These are phyloP conservation scores for Galerina marginata DNA, from an alignment of 768 basidiomycete species.

Conservation along the genomic window DNA sequence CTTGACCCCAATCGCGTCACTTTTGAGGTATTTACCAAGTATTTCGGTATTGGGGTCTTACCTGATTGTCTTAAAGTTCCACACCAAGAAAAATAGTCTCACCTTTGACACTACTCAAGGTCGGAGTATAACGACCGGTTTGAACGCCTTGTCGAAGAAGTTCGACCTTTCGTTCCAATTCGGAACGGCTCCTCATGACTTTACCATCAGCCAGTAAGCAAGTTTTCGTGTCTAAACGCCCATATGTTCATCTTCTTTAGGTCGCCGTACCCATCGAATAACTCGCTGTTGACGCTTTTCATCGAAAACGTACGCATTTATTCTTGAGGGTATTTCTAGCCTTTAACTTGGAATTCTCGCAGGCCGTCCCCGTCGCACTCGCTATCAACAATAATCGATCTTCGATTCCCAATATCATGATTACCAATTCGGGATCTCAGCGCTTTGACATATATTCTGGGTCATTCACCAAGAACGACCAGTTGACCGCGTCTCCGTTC, in stretches of 20 bases:
- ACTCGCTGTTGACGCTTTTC: slow-evolving; percentile 65
- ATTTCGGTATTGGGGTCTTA: not conserved
- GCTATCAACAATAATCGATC: slow-evolving; percentile 68
- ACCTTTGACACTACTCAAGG: slow-evolving; percentile 71
- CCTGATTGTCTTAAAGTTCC: slow-evolving; percentile 52
- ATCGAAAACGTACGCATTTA: slow-evolving; percentile 45
- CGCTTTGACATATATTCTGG: slow-evolving; percentile 74
- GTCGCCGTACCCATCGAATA: slow-evolving; percentile 64
- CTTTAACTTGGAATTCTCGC: not conserved
- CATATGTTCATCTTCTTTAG: slow-evolving; percentile 36
- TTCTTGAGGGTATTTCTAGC: slow-evolving; percentile 1
- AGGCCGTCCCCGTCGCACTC: slow-evolving; percentile 63
- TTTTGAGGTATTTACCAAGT: slow-evolving; percentile 56
- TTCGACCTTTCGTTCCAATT: slow-evolving; percentile 71
- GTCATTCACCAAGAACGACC: slow-evolving; percentile 80
- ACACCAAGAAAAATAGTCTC: slow-evolving; percentile 54
- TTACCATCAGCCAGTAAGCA: slow-evolving; percentile 64
- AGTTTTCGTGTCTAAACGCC: not conserved
- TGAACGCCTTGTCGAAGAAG: slow-evolving; percentile 53
- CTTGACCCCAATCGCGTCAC: slow-evolving; percentile 81
- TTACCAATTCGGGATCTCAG: slow-evolving; percentile 66
- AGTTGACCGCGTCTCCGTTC: slow-evolving; percentile 78
- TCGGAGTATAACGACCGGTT: slow-evolving; percentile 54
- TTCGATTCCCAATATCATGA: slow-evolving; percentile 63
- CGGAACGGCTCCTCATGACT: slow-evolving; percentile 80